Evolutionary conservation across 352 stramenopile species (phyloP).

Genomic region (Elongisporangium senticosum): DNA sequence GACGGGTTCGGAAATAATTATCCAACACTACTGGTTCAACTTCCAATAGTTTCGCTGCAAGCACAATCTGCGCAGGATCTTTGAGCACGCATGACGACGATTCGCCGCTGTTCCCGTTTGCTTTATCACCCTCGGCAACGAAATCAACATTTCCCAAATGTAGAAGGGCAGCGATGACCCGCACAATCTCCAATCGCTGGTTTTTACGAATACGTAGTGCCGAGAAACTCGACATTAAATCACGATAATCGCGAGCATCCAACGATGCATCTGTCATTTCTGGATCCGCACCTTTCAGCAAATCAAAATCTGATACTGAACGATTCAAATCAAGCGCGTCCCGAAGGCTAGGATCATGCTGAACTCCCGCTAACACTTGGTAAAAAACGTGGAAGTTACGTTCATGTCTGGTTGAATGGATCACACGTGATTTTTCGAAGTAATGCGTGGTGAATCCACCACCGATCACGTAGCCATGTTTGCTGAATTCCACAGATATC

Average conservation of each 20-base stretch:
- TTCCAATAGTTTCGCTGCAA: constrained; percentile 64
- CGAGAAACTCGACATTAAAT: constrained; percentile 78
- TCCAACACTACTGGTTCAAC: constrained; percentile 77
- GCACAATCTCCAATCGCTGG: constrained; percentile 75
- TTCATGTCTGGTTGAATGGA: constrained; percentile 65
- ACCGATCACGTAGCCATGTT: constrained; percentile 69
- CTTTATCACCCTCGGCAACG: constrained; percentile 25
- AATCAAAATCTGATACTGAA: constrained; percentile 44
- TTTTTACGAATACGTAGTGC: constrained; percentile 75
- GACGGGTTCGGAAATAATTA: constrained; percentile 81
- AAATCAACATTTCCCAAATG: constrained; percentile 82
- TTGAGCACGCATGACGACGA: constrained; percentile 58
- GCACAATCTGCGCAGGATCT: constrained; percentile 54
- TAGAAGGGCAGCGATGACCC: constrained; percentile 64
- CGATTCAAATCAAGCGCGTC: constrained; percentile 68
- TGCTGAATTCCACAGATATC: constrained; percentile 79
- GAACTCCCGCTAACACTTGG: constrained; percentile 77
- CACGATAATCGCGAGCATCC: constrained; percentile 69
- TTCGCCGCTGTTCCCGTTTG: constrained; percentile 20
- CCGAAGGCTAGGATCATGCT: constrained; percentile 60
- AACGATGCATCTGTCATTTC: constrained; percentile 36
- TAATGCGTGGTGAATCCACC: constrained; percentile 80
- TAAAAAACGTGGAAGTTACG: constrained; percentile 95
- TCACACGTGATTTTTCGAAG: constrained; percentile 81
- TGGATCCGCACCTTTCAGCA: constrained; percentile 44